phyloP scores from a whole-genome alignment of 1,139 yeast genomes.

The Geotrichum cucujoidarum region DNA sequence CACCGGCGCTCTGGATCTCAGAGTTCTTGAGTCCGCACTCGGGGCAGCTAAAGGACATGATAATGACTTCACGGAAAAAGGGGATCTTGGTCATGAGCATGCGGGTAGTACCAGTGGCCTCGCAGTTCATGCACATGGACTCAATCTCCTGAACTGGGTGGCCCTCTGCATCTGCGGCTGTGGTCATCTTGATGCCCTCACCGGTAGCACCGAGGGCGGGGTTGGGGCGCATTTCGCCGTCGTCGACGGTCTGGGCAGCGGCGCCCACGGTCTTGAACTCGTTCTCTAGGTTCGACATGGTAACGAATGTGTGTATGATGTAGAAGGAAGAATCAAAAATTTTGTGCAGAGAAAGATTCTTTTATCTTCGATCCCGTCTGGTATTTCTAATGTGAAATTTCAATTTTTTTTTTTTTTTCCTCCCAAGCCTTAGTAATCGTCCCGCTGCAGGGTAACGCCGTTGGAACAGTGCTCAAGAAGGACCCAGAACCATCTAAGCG shows the following conservation, averaged over 20 bases:
- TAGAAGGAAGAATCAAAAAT: neutral
- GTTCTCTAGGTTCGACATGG: neutral
- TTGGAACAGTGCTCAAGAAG: too few species aligned
- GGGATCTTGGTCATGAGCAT: conserved; percentile 86
- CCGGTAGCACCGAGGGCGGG: conserved; percentile 22
- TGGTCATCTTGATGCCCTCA: conserved; percentile 33
- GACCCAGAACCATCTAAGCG: too few species aligned
- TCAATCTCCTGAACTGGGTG: conserved; percentile 94
- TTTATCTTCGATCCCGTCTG: too few species aligned
- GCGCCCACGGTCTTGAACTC: conserved; percentile 28
- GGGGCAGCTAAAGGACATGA: conserved; percentile 95
- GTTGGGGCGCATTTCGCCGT: conserved; percentile 21
- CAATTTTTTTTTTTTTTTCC: neutral
- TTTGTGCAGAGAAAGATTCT: neutral
- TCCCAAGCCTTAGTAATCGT: too few species aligned
- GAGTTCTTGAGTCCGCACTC: conserved; percentile 89
- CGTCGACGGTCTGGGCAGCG: conserved; percentile 28
- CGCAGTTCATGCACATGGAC: conserved; percentile 94
- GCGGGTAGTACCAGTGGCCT: conserved; percentile 75
- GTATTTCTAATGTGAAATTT: neutral
- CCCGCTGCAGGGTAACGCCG: too few species aligned
- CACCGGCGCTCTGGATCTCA: conserved; percentile 92
- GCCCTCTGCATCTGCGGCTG: conserved; percentile 75
- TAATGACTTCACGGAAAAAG: conserved; percentile 79
- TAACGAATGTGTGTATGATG: neutral